Evolutionary conservation across 495 filamentous ascomycete species (phyloP), one percentile per base, ranked within the genome.

Genomic region (Xylaria telfairii): DNA sequence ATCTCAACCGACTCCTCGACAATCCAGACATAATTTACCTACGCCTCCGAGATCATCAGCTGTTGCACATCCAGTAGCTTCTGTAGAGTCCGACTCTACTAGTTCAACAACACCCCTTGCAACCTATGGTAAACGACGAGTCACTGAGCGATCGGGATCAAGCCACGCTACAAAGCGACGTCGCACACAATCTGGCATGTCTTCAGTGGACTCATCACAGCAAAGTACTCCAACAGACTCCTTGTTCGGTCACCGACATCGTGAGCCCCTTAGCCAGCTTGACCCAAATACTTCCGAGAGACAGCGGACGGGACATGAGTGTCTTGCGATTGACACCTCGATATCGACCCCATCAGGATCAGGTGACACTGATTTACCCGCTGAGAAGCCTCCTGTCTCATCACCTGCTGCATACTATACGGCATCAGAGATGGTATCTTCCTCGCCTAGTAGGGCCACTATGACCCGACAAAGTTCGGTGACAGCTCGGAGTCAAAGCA

Each of bases 211-310:
- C 28, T 61, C 68, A 21, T 59, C 68, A 32, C 68, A 65, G 17
- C 41, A 47, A 15, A 57, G 0, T 41, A 54, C 37, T 62, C 44
- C 19, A 26, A 46, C 28, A 46, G 26, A 21, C 32, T 44, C 37
- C 17, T 21, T 42, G 10, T 37, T 12, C 32, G 39, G 41, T 19
- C 53, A 28, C 32, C 49, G 60, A 28, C 46, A 51, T 9, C 21
- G 74, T 66, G 63, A 76, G 37, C 72, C 76, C 30, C 76, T 78
- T 7, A 67, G 71, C 47, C 71, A 72, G 28, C 63, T 78, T 41
- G 70, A 74, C 32, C 17, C 51, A 9, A 78, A 78, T 46, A 53
- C 59, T 34, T 47, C 53, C 30, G 10, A 53, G 47, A 63, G 68
- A 30, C 61, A 28, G 46, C 65, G 3, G 17, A 32, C 21, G 41